These are phyloP conservation scores for Remersonia thermophila DNA, from an alignment of 2,329 filamentous ascomycete genomes.

Conservation along the genomic window DNA sequence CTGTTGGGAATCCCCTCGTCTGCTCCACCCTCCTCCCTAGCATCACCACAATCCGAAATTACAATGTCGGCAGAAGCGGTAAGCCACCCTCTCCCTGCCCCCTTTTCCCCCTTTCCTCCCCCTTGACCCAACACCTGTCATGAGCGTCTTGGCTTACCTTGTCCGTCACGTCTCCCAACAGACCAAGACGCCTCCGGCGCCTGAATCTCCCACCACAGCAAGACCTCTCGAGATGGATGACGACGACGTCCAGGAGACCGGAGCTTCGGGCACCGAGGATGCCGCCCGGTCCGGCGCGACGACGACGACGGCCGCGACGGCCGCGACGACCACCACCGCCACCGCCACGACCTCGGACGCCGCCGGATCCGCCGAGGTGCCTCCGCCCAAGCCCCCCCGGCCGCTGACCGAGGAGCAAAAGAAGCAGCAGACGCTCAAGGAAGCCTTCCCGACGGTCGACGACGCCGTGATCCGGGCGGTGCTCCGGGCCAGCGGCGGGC, in stretches of 20 bases:
- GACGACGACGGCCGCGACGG: slow-evolving; percentile 6
- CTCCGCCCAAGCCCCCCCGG: slow-evolving; percentile 74
- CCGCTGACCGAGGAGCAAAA: slow-evolving; percentile 72
- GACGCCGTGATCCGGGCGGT: slow-evolving; percentile 73
- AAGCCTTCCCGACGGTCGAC: slow-evolving; percentile 86
- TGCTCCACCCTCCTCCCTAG: not conserved
- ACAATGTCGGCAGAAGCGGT: slow-evolving; percentile 7
- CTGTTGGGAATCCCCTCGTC: not conserved
- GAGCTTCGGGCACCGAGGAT: slow-evolving; percentile 32
- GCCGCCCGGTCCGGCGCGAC: slow-evolving; percentile 8
- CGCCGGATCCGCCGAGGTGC: slow-evolving; percentile 25
- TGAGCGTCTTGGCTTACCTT: slow-evolving; percentile 8
- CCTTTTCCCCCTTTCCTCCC: not conserved
- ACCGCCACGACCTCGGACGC: slow-evolving; percentile 24
- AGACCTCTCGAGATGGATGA: slow-evolving; percentile 57
- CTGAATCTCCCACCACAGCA: slow-evolving; percentile 55
- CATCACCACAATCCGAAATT: not conserved
- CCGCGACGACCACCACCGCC: slow-evolving; percentile 15
- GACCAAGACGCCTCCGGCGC: slow-evolving; percentile 32
- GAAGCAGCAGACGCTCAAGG: slow-evolving; percentile 76
- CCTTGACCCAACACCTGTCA: slow-evolving; percentile 3
- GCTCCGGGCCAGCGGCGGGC: slow-evolving; percentile 70
- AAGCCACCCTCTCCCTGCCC: not conserved
- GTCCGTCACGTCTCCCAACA: slow-evolving; percentile 18
- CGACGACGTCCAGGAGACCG: slow-evolving; percentile 54